Percentiles rank a stretch among this genome's conserved stretches.
phyloP scores from a whole-genome alignment of 148 eudicot genomes.

The Persicaria tinctoria region DNA sequence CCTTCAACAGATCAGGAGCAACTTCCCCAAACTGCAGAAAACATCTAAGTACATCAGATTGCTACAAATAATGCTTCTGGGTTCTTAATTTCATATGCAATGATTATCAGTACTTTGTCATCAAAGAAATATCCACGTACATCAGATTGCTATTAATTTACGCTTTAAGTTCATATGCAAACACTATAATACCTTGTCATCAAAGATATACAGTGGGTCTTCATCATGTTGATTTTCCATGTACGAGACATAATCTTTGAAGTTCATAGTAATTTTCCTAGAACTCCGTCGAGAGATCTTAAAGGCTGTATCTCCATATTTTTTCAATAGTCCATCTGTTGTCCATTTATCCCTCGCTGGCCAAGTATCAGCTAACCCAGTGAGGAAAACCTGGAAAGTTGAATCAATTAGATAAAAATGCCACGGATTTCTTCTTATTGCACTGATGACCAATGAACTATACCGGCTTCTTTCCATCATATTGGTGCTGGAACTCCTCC shows the following conservation, averaged over 20 bases:
- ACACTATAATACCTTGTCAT: slow-evolving; percentile 53
- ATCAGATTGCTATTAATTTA: not conserved
- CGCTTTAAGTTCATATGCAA: not conserved
- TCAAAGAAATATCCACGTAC: not conserved
- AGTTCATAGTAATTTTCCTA: slow-evolving; percentile 50
- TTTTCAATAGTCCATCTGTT: slow-evolving; percentile 44
- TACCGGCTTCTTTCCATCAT: slow-evolving; percentile 86
- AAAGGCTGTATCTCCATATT: slow-evolving; percentile 70
- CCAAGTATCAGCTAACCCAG: slow-evolving; percentile 81
- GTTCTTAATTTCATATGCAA: slow-evolving; percentile 8
- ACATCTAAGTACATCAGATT: not conserved
- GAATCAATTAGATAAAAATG: slow-evolving; percentile 8
- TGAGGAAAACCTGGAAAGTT: slow-evolving; percentile 57
- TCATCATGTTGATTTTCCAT: slow-evolving; percentile 85
- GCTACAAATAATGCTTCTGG: not conserved
- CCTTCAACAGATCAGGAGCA: slow-evolving; percentile 74
- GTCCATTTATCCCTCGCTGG: slow-evolving; percentile 74
- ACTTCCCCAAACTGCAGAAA: slow-evolving; percentile 77
- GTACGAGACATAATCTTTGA: slow-evolving; percentile 70
- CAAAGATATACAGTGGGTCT: slow-evolving; percentile 94
- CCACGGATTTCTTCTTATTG: not conserved
- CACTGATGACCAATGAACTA: not conserved
- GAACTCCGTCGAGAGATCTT: slow-evolving; percentile 78
- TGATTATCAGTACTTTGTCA: not conserved
- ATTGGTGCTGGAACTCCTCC: slow-evolving; percentile 53